phyloP scores from a whole-genome alignment of 2,329 filamentous ascomycete genomes.

The Penicillium concentricum region DNA sequence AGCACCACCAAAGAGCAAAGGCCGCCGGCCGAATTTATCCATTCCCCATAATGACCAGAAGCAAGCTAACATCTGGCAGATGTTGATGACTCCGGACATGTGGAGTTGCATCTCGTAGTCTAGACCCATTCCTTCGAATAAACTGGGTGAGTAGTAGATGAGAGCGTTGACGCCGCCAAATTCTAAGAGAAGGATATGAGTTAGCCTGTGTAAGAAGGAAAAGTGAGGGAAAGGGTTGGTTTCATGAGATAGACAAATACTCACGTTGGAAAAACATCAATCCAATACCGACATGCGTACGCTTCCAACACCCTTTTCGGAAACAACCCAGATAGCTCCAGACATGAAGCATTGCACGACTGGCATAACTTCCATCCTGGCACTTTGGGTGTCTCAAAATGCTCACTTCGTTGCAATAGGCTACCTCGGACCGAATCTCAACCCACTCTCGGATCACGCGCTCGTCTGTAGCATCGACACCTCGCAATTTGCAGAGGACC shows the following conservation, averaged over 20 bases:
- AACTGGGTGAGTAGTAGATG: slow-evolving; percentile 50
- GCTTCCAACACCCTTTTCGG: slow-evolving; percentile 45
- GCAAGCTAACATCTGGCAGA: slow-evolving; percentile 32
- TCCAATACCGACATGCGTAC: slow-evolving; percentile 48
- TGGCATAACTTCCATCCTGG: background rate
- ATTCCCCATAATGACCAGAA: slow-evolving; percentile 29
- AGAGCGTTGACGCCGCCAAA: slow-evolving; percentile 46
- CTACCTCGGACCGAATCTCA: slow-evolving; percentile 52
- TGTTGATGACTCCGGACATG: slow-evolving; percentile 34
- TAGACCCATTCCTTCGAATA: slow-evolving; percentile 37
- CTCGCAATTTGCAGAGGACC: slow-evolving; percentile 41
- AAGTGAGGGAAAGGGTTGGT: background rate
- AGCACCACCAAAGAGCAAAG: slow-evolving; percentile 26
- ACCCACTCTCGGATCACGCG: slow-evolving; percentile 50
- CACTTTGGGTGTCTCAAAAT: slow-evolving; percentile 2
- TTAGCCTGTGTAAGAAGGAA: slow-evolving; percentile 16
- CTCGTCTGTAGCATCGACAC: slow-evolving; percentile 43
- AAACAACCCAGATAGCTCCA: slow-evolving; percentile 41
- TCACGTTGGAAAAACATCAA: slow-evolving; percentile 43
- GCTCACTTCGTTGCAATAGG: slow-evolving; percentile 47
- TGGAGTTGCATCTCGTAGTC: slow-evolving; percentile 17
- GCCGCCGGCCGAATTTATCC: slow-evolving; percentile 30
- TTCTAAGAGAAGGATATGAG: slow-evolving; percentile 47
- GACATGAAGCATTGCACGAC: slow-evolving; percentile 8
- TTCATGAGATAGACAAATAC: slow-evolving; percentile 5